Evolutionary conservation across 768 basidiomycete species (phyloP), one percentile per base, ranked within the genome.

Genomic region (Trametes cingulata): DNA sequence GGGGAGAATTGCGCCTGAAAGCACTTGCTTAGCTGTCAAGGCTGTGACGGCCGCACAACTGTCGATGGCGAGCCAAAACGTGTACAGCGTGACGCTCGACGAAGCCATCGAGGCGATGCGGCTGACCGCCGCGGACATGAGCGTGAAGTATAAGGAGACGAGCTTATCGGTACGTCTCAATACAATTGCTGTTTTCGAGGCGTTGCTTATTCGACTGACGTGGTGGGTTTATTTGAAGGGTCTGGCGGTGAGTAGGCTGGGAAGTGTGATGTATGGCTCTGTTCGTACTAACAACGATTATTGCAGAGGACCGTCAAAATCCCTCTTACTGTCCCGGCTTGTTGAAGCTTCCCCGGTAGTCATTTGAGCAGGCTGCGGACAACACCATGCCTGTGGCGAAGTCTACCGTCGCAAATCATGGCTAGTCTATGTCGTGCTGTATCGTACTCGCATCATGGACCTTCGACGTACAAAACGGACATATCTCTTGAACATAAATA

Each of bases 101-200:
- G 93, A 97, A 72, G 95, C 95, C 2, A 97, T 98, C 56, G 92
- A 93, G 72, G 94, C 95, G 4, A 96, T 96, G 93, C 81, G 92
- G 22, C 71, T 96, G 48, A 97, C 94, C 6, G 95, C 95, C 25
- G 80, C 83, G n/a, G 92, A 95, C 72, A 96, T 96, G 93, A 93
- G 91, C 62, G 83, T 90, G 65, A 93, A 95, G 73, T 95, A 96
- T 72, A 97, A 96, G 71, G 95, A 98, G 75, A 98, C 95, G 0
- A 93, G 90, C 73, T 82, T 98, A 64, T 93, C 92, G 40, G 93
- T 90, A 69, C 64, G 87, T 75, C 35, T 36, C 41, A 41, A 46
- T 41, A 20, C 33, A 39, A 10, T 4, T 33, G 10, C 51, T 43
- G 37, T 6, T 22, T 25, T 27, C 58, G 42, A 22, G 45, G 42